These are phyloP conservation scores for Bryopsis sp. DNA, from an alignment of 139 green algal species.

Conservation along the genomic window DNA sequence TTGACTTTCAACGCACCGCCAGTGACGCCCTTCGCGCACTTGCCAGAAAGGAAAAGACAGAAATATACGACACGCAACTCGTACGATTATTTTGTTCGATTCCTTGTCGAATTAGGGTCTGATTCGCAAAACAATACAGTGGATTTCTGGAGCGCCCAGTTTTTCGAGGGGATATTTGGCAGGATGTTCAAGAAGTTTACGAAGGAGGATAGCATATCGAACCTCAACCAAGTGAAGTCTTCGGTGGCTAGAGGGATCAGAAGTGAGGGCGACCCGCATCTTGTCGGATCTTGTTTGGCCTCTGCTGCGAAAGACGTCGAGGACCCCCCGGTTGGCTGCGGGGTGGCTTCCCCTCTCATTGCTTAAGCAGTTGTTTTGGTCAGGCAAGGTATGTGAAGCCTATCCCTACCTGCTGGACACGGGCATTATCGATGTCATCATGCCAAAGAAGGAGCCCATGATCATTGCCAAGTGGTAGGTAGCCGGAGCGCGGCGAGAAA, in stretches of 20 bases:
- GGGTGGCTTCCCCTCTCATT: not conserved
- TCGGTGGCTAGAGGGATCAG: conserved; percentile 76
- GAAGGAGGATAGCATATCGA: conserved; percentile 43
- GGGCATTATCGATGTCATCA: conserved; percentile 74
- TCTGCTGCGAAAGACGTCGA: too few relatives aligned
- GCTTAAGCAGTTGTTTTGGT: conserved; percentile 12
- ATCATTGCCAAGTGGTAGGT: conserved; percentile 81
- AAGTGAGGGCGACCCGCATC: conserved; percentile 37
- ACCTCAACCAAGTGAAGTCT: conserved; percentile 72
- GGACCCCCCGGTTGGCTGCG: not conserved
- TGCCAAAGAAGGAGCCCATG: conserved; percentile 92
- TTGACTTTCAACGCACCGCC: too few relatives aligned
- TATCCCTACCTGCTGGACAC: conserved; percentile 78
- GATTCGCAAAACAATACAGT: too few relatives aligned
- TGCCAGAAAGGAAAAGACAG: too few relatives aligned
- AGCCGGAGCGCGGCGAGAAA: not conserved
- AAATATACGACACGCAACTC: too few relatives aligned
- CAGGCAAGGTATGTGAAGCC: conserved; percentile 72
- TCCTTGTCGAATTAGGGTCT: too few relatives aligned
- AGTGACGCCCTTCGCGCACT: too few relatives aligned
- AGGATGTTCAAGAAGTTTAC: conserved; percentile 58
- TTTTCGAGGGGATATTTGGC: too few relatives aligned
- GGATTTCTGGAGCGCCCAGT: too few relatives aligned
- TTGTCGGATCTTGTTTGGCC: not conserved
- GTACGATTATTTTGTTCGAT: too few relatives aligned